Base-by-base conservation (phyloP, 179 eudicot genomes). In the Corrigiola litoralis region DNA sequence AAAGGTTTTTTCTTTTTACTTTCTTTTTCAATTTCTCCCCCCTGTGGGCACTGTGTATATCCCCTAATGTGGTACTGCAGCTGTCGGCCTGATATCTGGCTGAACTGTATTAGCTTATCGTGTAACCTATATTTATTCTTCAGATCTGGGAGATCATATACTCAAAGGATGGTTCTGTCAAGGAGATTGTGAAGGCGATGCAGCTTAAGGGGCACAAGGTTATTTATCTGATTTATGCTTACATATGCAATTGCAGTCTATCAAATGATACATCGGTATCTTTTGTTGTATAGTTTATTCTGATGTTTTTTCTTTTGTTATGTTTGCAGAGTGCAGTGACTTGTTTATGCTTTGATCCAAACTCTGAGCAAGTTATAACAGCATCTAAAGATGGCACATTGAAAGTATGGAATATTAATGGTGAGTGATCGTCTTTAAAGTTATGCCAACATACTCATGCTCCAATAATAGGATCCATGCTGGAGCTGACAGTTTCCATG, bases 191-290 rank as follows among this genome's bases (percentile, higher is more conserved):
- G 24, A 94, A 69, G 82, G 96, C 70, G 70, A 94, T 94, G 99
- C 97, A 94, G 79, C 96, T 94, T 29, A 94, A 90, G 81, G 99
- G 99, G 58, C 97, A 94, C 73, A 94, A 94, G 97, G 99, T 94
- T 63, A 65, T 44, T 54, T 33, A 64, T 44, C 71, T 17, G 67
- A 16, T 58, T 16, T 57, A 38, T 5, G 52, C 46, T 18, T 24
- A 38, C 2, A 48, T n/a, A n/a, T n/a, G n/a, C n/a, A n/a, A n/a
- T n/a, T n/a, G n/a, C n/a, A n/a, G n/a, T n/a, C n/a, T n/a, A n/a
- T n/a, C n/a, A n/a, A n/a, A n/a, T n/a, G n/a, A n/a, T n/a, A n/a
- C n/a, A n/a, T n/a, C n/a, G n/a, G n/a, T n/a, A n/a, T n/a, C 9
- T 38, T 59, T 38, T 40, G 42, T 24, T 21, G 13, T 0, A 23